These are phyloP conservation scores for Sporothrix brunneoviolacea DNA, from an alignment of 2,329 filamentous ascomycete genomes.

Conservation along the genomic window DNA sequence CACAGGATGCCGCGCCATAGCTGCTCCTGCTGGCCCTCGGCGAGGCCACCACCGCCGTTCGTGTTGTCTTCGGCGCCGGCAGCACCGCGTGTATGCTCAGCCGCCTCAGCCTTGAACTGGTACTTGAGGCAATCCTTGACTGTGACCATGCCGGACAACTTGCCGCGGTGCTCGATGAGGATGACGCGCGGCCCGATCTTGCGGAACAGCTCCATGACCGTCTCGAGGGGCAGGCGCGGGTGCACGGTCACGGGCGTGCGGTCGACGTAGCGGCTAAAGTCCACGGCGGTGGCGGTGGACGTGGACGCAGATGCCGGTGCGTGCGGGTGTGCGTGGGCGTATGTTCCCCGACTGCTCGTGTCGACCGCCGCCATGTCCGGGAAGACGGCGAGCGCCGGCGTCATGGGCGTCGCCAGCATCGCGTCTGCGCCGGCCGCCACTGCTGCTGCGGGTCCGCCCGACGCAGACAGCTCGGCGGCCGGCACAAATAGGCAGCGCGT, in stretches of 20 bases:
- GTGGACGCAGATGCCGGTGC: slow-evolving; percentile 23
- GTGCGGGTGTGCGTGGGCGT: slow-evolving; percentile 33
- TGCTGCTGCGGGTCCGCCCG: slow-evolving; percentile 30
- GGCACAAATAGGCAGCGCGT: slow-evolving; percentile 70
- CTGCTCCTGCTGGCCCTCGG: slow-evolving; percentile 56
- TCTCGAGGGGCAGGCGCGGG: slow-evolving; percentile 84
- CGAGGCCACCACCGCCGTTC: slow-evolving; percentile 44
- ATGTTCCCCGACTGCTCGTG: slow-evolving; percentile 32
- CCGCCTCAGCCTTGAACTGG: slow-evolving; percentile 90
- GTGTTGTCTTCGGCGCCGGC: slow-evolving; percentile 46
- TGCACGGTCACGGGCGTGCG: slow-evolving; percentile 85
- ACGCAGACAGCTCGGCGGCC: slow-evolving; percentile 26
- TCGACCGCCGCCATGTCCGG: slow-evolving; percentile 3
- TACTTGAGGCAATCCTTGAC: slow-evolving; percentile 97
- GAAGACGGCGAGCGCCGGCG: slow-evolving; percentile 34
- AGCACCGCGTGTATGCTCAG: slow-evolving; percentile 54
- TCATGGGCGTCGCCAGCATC: slow-evolving; percentile 28
- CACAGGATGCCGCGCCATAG: slow-evolving; percentile 54
- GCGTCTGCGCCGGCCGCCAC: slow-evolving; percentile 18
- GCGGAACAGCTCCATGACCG: slow-evolving; percentile 96
- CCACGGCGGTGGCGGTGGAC: slow-evolving; percentile 44
- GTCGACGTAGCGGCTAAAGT: slow-evolving; percentile 85
- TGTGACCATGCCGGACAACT: slow-evolving; percentile 77
- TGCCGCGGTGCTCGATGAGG: slow-evolving; percentile 82
- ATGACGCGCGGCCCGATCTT: slow-evolving; percentile 92